phyloP scores from a whole-genome alignment of 148 eudicot genomes.

The Heliamphora exappendiculata region DNA sequence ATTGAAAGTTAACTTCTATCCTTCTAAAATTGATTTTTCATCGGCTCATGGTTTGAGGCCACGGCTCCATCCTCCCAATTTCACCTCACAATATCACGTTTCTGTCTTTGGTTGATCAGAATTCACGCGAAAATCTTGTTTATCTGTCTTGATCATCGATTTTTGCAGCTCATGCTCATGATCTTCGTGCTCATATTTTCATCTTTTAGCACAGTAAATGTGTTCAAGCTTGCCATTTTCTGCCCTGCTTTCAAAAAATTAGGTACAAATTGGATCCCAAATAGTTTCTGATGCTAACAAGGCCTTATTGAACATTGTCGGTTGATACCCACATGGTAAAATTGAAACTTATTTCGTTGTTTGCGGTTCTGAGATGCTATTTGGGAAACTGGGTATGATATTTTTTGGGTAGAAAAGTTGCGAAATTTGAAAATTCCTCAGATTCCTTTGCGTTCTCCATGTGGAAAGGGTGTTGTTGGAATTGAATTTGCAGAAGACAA shows the following conservation, averaged over 20 bases:
- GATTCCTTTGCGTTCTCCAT: background rate
- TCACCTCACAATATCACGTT: background rate
- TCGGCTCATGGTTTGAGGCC: conserved; percentile 3
- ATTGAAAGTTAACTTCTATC: background rate
- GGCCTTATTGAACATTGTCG: background rate
- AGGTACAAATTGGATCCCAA: background rate
- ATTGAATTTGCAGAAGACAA: conserved; percentile 2
- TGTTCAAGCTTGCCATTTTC: background rate
- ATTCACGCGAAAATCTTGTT: background rate
- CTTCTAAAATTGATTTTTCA: background rate
- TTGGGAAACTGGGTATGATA: conserved; percentile 8
- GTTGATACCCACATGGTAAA: background rate
- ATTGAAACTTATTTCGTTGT: background rate
- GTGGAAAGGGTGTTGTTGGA: conserved; percentile 12
- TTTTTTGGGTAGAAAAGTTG: background rate
- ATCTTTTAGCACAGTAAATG: background rate
- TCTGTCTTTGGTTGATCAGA: background rate
- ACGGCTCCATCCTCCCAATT: background rate
- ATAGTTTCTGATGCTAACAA: background rate
- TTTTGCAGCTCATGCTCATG: background rate
- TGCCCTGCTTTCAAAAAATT: background rate
- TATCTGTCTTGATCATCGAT: background rate
- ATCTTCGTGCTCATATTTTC: background rate
- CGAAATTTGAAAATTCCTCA: background rate
- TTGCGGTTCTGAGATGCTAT: background rate